Evolutionary conservation across 2,329 filamentous ascomycete species (phyloP).

Genomic region (Colletotrichum sp.): DNA sequence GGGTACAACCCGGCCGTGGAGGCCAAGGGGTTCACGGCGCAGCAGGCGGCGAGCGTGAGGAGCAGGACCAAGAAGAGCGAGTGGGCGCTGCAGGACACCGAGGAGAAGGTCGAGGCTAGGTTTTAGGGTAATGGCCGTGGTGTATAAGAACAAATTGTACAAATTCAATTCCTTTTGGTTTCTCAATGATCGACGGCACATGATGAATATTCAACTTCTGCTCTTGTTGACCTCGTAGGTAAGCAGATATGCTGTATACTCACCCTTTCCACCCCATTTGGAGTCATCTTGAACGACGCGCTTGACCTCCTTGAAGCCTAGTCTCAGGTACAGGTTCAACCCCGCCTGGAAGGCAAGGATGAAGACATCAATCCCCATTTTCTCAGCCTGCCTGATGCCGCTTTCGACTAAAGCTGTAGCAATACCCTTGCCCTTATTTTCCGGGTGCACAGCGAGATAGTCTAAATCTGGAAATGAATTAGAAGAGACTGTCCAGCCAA

Average conservation of each 20-base stretch:
- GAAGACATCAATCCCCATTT: conserved; percentile 28
- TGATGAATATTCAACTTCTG: background rate
- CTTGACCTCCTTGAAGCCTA: conserved; percentile 27
- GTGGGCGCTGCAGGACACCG: conserved; percentile 77
- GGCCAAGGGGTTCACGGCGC: conserved; percentile 85
- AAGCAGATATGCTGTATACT: background rate
- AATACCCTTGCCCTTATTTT: conserved; percentile 29
- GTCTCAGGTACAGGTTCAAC: conserved; percentile 25
- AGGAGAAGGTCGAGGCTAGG: conserved; percentile 43
- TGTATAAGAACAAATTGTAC: background rate
- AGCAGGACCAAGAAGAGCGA: conserved; percentile 68
- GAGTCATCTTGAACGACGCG: conserved; percentile 29
- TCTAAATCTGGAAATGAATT: conserved; percentile 20
- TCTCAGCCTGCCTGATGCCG: conserved; percentile 27
- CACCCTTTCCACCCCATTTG: background rate
- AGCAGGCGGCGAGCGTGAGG: conserved; percentile 73
- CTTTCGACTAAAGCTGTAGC: conserved; percentile 27
- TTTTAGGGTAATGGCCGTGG: conserved; percentile 27
- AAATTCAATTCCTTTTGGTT: background rate
- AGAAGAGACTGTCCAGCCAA: background rate
- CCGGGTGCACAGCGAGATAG: conserved; percentile 32
- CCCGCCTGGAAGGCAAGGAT: conserved; percentile 25
- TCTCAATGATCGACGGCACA: background rate
- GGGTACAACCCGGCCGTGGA: conserved; percentile 93
- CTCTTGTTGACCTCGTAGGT: background rate